Evolutionary conservation across 2,329 filamentous ascomycete species (phyloP), one percentile per base, ranked within the genome.

Genomic region (Diaporthe sp.): DNA sequence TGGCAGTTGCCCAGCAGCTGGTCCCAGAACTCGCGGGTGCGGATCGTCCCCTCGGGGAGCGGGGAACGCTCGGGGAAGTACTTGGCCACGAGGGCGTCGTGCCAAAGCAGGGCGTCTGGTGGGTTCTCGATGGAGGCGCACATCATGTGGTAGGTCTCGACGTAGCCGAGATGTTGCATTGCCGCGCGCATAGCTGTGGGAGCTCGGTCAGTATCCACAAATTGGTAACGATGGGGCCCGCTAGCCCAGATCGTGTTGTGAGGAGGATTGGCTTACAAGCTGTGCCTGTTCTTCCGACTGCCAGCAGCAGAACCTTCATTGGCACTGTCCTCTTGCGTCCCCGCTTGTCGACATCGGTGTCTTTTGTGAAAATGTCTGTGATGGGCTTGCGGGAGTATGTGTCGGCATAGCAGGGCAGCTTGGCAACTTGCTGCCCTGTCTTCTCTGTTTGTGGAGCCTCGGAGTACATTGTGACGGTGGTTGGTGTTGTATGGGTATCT

Each of bases 71-170:
- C 84, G 42, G 89, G 89, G 77, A 92, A 88, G 82, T 79, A 85
- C 78, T 79, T 81, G 78, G 89, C 90, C 75, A 19, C 74, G 72
- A 94, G 87, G 38, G 92, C 92, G 77, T 94, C 91, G 83, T 91
- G 90, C 92, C 92, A 94, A 85, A 93, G 89, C 55, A 92, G 85
- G 72, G 89, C 90, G 79, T 93, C 92, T 33, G 89, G 90, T 15
- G 90, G 90, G 83, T 92, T 93, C 84, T 93, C 91, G 75, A 93
- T 90, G 75, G 89, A 91, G 77, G 89, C 90, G 79, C 88, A 92
- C 90, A 93, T 92, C 91, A 93, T 93, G 85, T 94, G 92, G 86
- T 94, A 94, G 75, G 90, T 92, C 82, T 93, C 90, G 78, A 89
- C 85, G 81, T 92, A 93, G 76, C 92, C 92, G 54, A 94, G 87